Evolutionary conservation across 2,329 filamentous ascomycete genomes (phyloP).

Genomic region (Xylariaceae sp.): DNA sequence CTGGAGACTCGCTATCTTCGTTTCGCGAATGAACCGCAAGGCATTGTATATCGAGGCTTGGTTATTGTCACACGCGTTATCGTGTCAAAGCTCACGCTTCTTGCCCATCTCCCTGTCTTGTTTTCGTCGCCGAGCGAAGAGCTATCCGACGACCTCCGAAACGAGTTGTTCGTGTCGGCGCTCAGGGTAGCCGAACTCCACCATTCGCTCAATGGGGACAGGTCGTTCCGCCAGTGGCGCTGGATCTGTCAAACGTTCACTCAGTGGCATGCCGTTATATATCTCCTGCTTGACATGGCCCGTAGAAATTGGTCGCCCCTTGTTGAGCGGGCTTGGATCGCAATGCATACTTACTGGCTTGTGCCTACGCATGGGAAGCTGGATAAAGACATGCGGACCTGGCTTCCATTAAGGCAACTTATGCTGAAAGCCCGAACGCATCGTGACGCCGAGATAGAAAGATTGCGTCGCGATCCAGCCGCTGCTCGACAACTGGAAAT

Average conservation of each 20-base stretch:
- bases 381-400: constrained; percentile 34
- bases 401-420: constrained; percentile 39
- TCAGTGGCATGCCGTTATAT: constrained; percentile 48
- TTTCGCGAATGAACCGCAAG: constrained; percentile 31
- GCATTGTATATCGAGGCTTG: constrained; percentile 37
- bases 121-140: constrained; percentile 30
- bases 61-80: constrained; percentile 62
- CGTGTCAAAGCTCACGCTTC: constrained; percentile 71
- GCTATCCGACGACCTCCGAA: constrained; percentile 46
- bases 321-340: constrained; percentile 29
- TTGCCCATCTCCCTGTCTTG: constrained; percentile 69
- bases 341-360: constrained; percentile 28
- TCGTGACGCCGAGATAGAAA: constrained; percentile 34
- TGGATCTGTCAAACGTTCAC: constrained; percentile 49
- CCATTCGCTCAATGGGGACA: constrained; percentile 58
- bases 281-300: constrained; percentile 42
- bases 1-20: constrained; percentile 41
- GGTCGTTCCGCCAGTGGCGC: constrained; percentile 40
- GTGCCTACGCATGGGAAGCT: constrained; percentile 24
- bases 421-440: constrained; percentile 37
- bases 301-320: constrained; percentile 28
- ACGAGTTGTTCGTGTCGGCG: constrained; percentile 65
- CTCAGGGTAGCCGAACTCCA: constrained; percentile 71
- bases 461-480: constrained; percentile 29
- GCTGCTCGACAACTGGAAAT: constrained; percentile 29